These are phyloP conservation scores for Verticillium tricorpus DNA, from an alignment of 2,329 filamentous ascomycete species.

Conservation along the genomic window DNA sequence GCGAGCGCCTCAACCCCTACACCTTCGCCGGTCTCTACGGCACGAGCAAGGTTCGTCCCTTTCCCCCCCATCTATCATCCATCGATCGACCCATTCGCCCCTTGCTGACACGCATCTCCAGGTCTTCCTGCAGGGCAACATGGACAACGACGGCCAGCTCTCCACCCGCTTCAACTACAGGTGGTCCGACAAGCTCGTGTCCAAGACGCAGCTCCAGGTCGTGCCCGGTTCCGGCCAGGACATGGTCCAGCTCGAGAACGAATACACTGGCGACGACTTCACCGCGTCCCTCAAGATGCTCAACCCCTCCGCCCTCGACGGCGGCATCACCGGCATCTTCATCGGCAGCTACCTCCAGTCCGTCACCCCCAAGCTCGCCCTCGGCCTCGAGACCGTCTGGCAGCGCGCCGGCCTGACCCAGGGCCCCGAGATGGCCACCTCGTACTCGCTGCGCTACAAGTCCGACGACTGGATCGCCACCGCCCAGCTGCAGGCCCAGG, in stretches of 20 bases:
- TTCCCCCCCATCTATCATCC: no score
- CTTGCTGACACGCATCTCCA: constrained; percentile 30
- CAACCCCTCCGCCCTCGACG: constrained; percentile 92
- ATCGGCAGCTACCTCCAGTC: constrained; percentile 95
- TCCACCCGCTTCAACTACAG: constrained; percentile 90
- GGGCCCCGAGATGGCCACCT: constrained; percentile 85
- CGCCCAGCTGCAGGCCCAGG: constrained; percentile 77
- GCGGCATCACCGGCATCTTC: constrained; percentile 89
- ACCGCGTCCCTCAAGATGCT: constrained; percentile 88
- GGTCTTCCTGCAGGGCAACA: constrained; percentile 92
- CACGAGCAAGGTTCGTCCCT: constrained; percentile 75
- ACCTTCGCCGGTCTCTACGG: constrained; percentile 93
- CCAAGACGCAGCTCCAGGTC: constrained; percentile 85
- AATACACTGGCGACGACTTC: constrained; percentile 92
- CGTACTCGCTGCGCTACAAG: constrained; percentile 91
- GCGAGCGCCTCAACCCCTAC: constrained; percentile 89
- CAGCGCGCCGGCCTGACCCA: constrained; percentile 79
- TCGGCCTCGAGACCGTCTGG: constrained; percentile 92
- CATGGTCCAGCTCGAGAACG: constrained; percentile 91
- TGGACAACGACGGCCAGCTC: constrained; percentile 88
- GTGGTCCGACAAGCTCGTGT: constrained; percentile 74
- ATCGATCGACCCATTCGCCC: not conserved
- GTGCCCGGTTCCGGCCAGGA: constrained; percentile 72
- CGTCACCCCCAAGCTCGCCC: constrained; percentile 77
- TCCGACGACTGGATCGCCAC: constrained; percentile 88